A percentile compares a stretch with the other conserved stretches of the same genome.
Conservation (phyloP, 257 asterid genomes). For the Misopates orontium region DNA sequence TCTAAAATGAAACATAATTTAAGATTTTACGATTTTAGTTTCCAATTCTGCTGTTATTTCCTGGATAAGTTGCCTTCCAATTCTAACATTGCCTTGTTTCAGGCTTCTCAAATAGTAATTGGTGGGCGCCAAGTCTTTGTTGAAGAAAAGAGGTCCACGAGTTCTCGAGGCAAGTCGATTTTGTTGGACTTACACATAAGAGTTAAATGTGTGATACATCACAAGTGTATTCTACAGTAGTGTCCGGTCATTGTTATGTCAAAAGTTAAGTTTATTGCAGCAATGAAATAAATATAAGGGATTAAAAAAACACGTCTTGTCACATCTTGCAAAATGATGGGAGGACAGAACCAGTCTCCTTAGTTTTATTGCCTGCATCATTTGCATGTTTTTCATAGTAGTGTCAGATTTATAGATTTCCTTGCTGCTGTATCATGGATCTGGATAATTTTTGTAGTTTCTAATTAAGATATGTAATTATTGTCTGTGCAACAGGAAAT, state of each 20-base stretch:
- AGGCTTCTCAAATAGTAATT: conserved; percentile 58
- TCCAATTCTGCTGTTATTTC: background rate
- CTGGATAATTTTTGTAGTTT: background rate
- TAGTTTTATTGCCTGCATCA: background rate
- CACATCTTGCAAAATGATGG: background rate
- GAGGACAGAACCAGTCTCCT: background rate
- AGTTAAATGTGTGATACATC: background rate
- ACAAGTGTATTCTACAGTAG: background rate
- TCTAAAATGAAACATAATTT: too few species aligned
- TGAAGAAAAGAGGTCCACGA: conserved; percentile 64
- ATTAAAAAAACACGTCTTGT: background rate
- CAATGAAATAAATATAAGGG: background rate
- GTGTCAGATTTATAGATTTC: background rate
- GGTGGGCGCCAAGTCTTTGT: conserved; percentile 54
- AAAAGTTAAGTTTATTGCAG: too few species aligned
- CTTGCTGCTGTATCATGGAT: background rate
- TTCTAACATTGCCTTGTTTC: conserved; percentile 27
- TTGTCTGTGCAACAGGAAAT: conserved; percentile 33
- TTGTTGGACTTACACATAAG: background rate
- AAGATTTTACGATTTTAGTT: background rate
- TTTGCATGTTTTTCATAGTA: background rate
- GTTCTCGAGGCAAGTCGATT: conserved; percentile 52
- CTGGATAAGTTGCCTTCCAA: background rate
- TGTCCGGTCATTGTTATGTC: background rate
- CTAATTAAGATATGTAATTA: background rate